Conservation (phyloP, 2,329 filamentous ascomycete species). For the Cladobotryum protrusum region DNA sequence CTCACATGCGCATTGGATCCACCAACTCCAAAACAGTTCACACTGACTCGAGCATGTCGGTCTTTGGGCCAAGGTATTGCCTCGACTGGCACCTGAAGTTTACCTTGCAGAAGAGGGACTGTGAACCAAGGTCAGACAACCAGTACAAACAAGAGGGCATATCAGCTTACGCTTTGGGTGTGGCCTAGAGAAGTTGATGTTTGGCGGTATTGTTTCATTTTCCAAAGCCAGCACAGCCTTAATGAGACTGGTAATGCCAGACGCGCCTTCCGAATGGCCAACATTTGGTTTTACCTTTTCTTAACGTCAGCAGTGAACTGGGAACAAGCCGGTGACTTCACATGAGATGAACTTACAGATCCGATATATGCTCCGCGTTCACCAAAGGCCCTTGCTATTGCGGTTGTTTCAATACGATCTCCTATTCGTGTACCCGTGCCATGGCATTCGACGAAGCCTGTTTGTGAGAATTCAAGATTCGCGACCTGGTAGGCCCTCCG, state of each 20-base stretch:
- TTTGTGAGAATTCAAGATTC: no score
- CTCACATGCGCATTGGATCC: slow-evolving; percentile 28
- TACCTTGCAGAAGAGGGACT: slow-evolving; percentile 16
- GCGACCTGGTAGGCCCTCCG: no score
- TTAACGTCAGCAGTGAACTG: neutral
- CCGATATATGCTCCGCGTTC: no score
- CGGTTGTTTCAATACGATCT: no score
- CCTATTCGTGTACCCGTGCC: no score
- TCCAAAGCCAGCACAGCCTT: slow-evolving; percentile 26
- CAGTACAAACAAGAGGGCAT: no score
- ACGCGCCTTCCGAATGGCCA: slow-evolving; percentile 25
- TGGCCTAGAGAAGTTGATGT: slow-evolving; percentile 16
- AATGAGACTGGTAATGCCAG: slow-evolving; percentile 24
- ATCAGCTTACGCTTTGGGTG: neutral
- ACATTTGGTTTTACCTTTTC: slow-evolving; percentile 26
- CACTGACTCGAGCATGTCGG: slow-evolving; percentile 18
- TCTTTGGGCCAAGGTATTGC: slow-evolving; percentile 17
- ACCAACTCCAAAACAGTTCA: slow-evolving; percentile 31
- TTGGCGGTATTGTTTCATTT: slow-evolving; percentile 20
- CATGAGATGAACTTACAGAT: neutral
- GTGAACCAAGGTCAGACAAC: neutral
- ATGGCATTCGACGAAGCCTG: no score
- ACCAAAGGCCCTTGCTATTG: no score
- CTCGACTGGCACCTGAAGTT: slow-evolving; percentile 16
- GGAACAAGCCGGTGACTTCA: neutral